Evolutionary conservation across 176 grass and related monocot genomes (phyloP).

Genomic region (Oryza officinalis): DNA sequence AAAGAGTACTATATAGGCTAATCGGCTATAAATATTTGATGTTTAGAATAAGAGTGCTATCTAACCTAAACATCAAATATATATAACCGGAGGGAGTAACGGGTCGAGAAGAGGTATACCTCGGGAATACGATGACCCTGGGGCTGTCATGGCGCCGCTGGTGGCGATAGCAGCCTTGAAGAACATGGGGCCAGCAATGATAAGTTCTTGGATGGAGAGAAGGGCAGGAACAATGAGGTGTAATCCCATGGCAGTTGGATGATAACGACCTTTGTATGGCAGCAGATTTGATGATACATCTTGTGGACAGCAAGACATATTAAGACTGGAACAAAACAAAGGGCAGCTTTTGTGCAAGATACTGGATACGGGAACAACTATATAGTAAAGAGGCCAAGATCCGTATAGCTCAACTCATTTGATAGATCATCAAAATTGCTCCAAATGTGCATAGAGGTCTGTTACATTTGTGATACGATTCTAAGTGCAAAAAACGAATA

Average conservation of each 20-base stretch:
- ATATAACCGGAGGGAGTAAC: background rate
- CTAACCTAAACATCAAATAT: too few species aligned
- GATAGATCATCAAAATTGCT: constrained; percentile 7
- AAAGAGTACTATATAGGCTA: too few species aligned
- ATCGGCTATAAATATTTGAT: too few species aligned
- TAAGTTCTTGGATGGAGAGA: constrained; percentile 15
- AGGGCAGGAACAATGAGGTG: background rate
- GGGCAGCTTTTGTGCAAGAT: background rate
- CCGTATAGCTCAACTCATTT: background rate
- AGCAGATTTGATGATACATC: background rate
- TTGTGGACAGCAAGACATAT: background rate
- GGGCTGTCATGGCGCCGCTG: background rate
- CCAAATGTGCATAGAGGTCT: background rate
- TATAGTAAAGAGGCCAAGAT: background rate
- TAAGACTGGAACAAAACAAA: background rate
- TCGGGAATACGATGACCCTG: background rate
- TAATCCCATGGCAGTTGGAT: background rate
- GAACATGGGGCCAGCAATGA: constrained; percentile 6
- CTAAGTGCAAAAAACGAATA: background rate
- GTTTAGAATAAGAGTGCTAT: too few species aligned
- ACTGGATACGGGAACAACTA: background rate
- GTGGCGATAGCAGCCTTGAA: background rate
- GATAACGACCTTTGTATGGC: constrained; percentile 13
- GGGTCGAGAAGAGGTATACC: background rate
- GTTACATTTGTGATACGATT: background rate